These are phyloP conservation scores for Phytophthora fragariaefolia DNA, from an alignment of 352 stramenopile genomes.

Conservation along the genomic window DNA sequence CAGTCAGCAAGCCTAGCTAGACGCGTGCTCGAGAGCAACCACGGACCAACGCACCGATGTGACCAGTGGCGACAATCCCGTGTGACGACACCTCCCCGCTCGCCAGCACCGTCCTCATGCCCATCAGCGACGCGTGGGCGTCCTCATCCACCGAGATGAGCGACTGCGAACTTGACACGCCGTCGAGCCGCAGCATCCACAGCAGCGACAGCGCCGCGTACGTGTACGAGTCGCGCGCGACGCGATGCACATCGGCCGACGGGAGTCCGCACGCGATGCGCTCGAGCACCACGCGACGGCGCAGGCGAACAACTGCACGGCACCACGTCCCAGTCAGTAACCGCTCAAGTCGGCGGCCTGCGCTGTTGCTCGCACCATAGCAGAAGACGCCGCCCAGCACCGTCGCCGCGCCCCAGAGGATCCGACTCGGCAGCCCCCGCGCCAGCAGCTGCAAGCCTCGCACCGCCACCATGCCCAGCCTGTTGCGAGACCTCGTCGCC, in stretches of 20 bases:
- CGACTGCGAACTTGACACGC: conserved; percentile 10
- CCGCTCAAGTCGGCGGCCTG: background rate
- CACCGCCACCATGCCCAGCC: conserved; percentile 41
- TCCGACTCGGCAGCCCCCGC: conserved; percentile 48
- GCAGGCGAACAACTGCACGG: conserved; percentile 52
- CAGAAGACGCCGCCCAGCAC: conserved; percentile 55
- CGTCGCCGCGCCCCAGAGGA: conserved; percentile 27
- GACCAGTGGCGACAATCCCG: conserved; percentile 54
- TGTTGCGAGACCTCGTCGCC: conserved; percentile 48
- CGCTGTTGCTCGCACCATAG: conserved; percentile 40
- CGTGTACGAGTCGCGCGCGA: conserved; percentile 34
- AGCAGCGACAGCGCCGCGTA: conserved; percentile 48
- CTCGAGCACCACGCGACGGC: conserved; percentile 45
- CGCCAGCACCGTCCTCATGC: conserved; percentile 12
- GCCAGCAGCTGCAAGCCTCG: conserved; percentile 41
- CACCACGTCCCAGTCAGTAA: conserved; percentile 25
- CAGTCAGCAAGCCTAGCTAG: background rate
- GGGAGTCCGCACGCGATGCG: conserved; percentile 39
- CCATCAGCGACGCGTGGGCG: conserved; percentile 12
- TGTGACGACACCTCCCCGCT: conserved; percentile 12
- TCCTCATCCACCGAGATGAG: conserved; percentile 25
- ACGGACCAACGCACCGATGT: conserved; percentile 43
- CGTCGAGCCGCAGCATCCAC: conserved; percentile 57
- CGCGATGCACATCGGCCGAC: conserved; percentile 10
- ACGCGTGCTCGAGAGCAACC: too few species aligned